Evolutionary conservation across 129 eudicot genomes (phyloP).

Genomic region (Chrysanthemum seticuspe): DNA sequence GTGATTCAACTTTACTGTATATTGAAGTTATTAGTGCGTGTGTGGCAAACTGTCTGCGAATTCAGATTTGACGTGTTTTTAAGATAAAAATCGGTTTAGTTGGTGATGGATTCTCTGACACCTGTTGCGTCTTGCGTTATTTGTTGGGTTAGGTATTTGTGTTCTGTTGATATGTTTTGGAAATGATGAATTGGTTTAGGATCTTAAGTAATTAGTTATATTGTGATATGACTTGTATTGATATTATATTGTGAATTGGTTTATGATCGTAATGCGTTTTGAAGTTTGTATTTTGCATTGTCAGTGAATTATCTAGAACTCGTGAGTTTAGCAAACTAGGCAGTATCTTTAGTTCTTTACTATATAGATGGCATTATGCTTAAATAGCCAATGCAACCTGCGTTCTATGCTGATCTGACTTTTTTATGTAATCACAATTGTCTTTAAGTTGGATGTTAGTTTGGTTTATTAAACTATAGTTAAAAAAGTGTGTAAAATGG

Average conservation of each 20-base stretch:
- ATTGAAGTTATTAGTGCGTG: slow-evolving; percentile 4
- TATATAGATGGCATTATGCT: too few species aligned
- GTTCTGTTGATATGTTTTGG: background rate
- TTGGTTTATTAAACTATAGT: background rate
- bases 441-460: slow-evolving; percentile 4
- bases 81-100: background rate
- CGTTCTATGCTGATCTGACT: slow-evolving; percentile 3
- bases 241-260: background rate
- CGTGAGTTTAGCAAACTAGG: too few species aligned
- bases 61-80: background rate
- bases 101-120: too few species aligned
- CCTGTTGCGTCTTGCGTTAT: background rate
- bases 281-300: slow-evolving; percentile 3
- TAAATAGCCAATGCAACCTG: background rate
- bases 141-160: background rate
- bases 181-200: slow-evolving; percentile 10
- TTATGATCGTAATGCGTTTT: background rate
- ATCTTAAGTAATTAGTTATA: slow-evolving; percentile 16
- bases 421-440: background rate
- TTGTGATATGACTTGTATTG: background rate
- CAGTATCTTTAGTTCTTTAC: too few species aligned
- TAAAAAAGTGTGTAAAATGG: background rate
- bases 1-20: background rate
- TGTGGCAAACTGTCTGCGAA: background rate
- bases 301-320: background rate